Base-by-base conservation (phyloP, 2,329 filamentous ascomycete genomes). In the Camptophora hylomeconis region DNA sequence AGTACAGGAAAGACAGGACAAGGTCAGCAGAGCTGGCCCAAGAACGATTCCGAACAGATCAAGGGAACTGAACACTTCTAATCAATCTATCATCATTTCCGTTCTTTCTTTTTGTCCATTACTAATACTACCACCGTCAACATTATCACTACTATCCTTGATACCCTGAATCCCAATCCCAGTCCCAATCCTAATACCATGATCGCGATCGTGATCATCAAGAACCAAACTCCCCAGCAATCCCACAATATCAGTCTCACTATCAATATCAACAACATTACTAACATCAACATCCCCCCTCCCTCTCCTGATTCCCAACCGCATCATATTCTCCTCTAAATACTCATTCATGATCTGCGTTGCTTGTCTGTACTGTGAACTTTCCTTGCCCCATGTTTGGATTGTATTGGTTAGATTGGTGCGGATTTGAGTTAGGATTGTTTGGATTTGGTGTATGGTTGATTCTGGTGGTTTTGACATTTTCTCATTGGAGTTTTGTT, bases 351-450 rank as follows among this genome's bases (percentile, higher is more conserved):
- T 44, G 17, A 44, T 30, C 19, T 20, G 32, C 9, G 16, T 15
- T 2, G 37, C 41, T 11, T 32, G 30, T 20, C 24, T 26, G 34
- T 39, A 42, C 32, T 44, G 41, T 15, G 17, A 18, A 17, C 33
- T 38, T 12, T 36, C 31, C 1, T 24, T 25, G 17, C 41, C 41
- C 39, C 39, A 44, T 7, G 39, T 41, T 9, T 17, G 18, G 14
- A 20, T 24, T 11, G 40, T 38, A 18, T 42, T 37, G 19, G 17
- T 18, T 13, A 44, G 32, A 19, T 44, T 44, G 8, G 13, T 8
- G 5, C 38, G 39, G 30, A 44, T 42, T n/a, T 25, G 32, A 12
- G 34, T 37, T 8, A 44, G 39, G 5, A 42, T 18, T 15, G n/a
- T 24, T n/a, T 38, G 17, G 26, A 40, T 31, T 10, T 28, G 31